phyloP scores from a whole-genome alignment of 2,329 filamentous ascomycete genomes.

The Cladosporium velox region DNA sequence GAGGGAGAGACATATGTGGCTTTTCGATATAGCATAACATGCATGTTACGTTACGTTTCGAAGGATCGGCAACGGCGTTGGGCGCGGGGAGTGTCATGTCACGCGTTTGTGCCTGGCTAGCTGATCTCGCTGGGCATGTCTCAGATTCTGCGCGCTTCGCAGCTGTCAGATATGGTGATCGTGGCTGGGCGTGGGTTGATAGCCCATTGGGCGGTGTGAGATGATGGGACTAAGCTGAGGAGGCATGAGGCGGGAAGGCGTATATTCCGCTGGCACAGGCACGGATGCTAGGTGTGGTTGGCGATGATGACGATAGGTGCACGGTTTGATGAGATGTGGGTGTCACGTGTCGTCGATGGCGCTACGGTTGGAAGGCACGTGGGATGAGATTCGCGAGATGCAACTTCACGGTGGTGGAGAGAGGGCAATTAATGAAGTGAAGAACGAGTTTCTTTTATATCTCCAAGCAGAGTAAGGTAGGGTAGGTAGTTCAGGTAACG shows the following conservation, averaged over 20 bases:
- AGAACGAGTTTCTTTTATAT: background rate
- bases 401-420: background rate
- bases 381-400: background rate
- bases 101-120: background rate
- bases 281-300: background rate
- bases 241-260: background rate
- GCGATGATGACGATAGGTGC: background rate
- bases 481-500: background rate
- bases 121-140: background rate
- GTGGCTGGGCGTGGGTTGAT: background rate
- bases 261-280: background rate
- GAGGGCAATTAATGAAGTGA: background rate
- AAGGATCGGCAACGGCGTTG: background rate
- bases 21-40: background rate
- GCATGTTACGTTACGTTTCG: background rate
- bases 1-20: background rate
- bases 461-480: background rate
- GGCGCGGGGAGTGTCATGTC: background rate
- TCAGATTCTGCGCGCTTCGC: background rate
- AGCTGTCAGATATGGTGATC: background rate
- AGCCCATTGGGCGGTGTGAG: background rate
- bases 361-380: background rate
- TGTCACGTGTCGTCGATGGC: background rate
- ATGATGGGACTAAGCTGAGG: background rate
- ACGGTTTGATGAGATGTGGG: background rate